phyloP scores from a whole-genome alignment of 345 rosid species.

The Mangifera indica region DNA sequence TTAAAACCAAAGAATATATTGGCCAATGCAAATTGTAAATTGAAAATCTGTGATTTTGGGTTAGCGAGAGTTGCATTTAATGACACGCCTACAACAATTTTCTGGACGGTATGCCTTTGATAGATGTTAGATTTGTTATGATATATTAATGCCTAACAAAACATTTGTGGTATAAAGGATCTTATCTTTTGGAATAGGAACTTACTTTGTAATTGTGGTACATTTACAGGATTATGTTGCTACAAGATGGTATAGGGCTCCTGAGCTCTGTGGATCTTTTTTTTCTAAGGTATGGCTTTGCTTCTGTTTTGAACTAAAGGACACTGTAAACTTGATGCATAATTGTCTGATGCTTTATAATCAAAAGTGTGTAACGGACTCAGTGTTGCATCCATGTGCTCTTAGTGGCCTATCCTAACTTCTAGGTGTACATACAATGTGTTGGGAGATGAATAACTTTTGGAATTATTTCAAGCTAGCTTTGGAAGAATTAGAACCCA shows the following conservation, averaged over 20 bases:
- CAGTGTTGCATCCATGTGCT: slow-evolving; percentile 10
- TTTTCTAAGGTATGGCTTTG: slow-evolving; percentile 72
- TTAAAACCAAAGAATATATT: slow-evolving; percentile 92
- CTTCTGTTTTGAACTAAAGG: not conserved
- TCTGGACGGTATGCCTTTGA: slow-evolving; percentile 78
- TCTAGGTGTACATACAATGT: not conserved
- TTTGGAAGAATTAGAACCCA: not conserved
- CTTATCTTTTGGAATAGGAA: not conserved
- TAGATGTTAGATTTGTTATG: slow-evolving; percentile 4
- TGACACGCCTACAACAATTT: slow-evolving; percentile 80
- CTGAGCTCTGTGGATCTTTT: slow-evolving; percentile 97
- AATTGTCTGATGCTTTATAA: not conserved
- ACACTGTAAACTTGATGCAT: not conserved
- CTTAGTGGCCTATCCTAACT: not conserved
- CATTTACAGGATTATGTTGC: slow-evolving; percentile 86
- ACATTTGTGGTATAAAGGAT: not conserved
- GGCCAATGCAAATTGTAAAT: slow-evolving; percentile 98
- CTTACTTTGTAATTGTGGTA: slow-evolving; percentile 21
- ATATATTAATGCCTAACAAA: not conserved
- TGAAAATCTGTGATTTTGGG: slow-evolving; percentile 95
- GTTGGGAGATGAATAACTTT: not conserved
- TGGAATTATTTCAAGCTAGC: not conserved
- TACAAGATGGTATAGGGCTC: slow-evolving; percentile 98
- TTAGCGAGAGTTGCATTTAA: slow-evolving; percentile 93
- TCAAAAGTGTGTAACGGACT: not conserved